These are phyloP conservation scores for Xylariaceae sp. DNA, from an alignment of 2,329 filamentous ascomycete species.

Conservation along the genomic window DNA sequence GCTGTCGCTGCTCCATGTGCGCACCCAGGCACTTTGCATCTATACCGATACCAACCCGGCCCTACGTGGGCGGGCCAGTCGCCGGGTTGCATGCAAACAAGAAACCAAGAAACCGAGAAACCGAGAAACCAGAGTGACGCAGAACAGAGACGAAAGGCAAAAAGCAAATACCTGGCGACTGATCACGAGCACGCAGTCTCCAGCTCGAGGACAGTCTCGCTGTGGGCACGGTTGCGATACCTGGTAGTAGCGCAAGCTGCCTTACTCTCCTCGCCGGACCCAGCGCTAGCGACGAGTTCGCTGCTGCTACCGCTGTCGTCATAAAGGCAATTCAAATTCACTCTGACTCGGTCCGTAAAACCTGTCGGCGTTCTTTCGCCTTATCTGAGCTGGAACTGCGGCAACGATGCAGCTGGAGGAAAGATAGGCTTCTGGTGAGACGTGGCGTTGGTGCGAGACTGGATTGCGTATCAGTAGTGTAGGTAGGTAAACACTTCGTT, in stretches of 20 bases:
- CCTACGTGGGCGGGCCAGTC: too few species aligned
- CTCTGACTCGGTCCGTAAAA: neutral
- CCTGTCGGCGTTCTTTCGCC: neutral
- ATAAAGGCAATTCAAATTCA: slow-evolving; percentile 1
- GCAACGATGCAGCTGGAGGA: neutral
- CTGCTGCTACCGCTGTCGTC: slow-evolving; percentile 1
- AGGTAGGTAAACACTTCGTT: too few species aligned
- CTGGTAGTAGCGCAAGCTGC: neutral
- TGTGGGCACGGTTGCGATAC: neutral
- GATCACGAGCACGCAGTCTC: slow-evolving; percentile 2
- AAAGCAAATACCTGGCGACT: slow-evolving; percentile 3
- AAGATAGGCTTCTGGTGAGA: neutral
- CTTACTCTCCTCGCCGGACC: slow-evolving; percentile 6
- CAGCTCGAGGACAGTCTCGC: neutral
- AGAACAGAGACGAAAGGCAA: neutral
- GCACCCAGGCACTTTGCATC: too few species aligned
- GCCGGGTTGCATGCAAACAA: neutral
- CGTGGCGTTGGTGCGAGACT: too few species aligned
- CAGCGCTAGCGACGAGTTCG: slow-evolving; percentile 8
- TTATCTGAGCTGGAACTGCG: neutral
- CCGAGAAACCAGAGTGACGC: too few species aligned
- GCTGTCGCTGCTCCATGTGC: too few species aligned
- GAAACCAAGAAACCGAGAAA: neutral
- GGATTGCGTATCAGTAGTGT: too few species aligned
- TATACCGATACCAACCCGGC: too few species aligned